phyloP scores from a whole-genome alignment of 73 alveolate genomes.

The Paramecium pentaurelia region DNA sequence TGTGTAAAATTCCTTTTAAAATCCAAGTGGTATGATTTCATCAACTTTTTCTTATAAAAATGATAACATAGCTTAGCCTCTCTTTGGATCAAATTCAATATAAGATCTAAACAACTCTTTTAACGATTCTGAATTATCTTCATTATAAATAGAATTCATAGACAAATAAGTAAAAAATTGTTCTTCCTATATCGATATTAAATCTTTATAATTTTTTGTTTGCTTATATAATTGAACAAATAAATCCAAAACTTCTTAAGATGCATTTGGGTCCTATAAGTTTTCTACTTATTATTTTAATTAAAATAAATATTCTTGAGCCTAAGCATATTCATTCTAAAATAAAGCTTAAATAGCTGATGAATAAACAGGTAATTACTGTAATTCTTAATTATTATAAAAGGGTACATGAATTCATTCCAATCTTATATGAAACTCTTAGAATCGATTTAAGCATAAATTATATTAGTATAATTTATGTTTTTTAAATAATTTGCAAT shows the following conservation, averaged over 20 bases:
- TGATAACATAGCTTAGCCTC: neutral
- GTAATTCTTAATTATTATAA: neutral
- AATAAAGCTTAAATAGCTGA: neutral
- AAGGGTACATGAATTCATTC: neutral
- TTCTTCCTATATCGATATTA: neutral
- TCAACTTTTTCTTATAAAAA: neutral
- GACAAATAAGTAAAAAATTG: neutral
- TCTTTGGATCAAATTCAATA: neutral
- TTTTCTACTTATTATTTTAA: neutral
- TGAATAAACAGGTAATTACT: neutral
- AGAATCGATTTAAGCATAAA: neutral
- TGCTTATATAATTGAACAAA: neutral
- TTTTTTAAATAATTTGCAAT: neutral
- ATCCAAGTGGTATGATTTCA: neutral
- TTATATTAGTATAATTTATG: neutral
- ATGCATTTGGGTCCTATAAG: neutral
- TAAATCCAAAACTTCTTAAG: neutral
- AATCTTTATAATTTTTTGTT: neutral
- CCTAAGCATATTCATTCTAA: neutral
- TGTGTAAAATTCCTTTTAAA: neutral
- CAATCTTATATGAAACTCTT: neutral
- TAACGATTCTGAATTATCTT: neutral
- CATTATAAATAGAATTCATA: constrained; percentile 9
- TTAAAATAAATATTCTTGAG: neutral
- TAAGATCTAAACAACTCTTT: neutral